Base-by-base conservation (phyloP, 164 flowering plant genomes). In the Protea cynaroides region DNA sequence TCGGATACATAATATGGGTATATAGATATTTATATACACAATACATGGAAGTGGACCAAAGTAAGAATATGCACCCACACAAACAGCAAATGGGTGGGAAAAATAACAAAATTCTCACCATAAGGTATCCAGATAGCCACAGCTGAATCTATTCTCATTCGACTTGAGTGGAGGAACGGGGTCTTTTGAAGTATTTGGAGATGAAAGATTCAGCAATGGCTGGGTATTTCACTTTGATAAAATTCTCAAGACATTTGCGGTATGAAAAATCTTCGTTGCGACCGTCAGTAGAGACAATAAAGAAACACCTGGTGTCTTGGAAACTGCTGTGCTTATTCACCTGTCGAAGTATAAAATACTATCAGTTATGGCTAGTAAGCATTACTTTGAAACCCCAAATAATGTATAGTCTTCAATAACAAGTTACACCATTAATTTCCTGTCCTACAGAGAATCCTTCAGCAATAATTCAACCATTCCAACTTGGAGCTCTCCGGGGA, bases 251-350 rank as follows among this genome's bases (percentile, higher is more conserved):
- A 61, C 98, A 88, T 56, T 92, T 92, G 3, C 79, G 75, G 58
- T 84, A 84, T 0, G 96, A 92, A 60, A 92, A 92, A 62, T 90
- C 98, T 59, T 78, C 80, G 51, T 63, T 73, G 14, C 36, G 58
- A 1, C 88, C 93, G 75, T 85, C 82, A 6, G 77, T 76, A 0
- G 82, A 74, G 46, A 88, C 96, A 12, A 89, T 69, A 52, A 78
- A 87, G 53, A 92, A 84, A 78, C 99, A 95, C 70, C 92, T 74
- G 59, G 68, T 85, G 1, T 79, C 92, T 56, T 72, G 83, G 78
- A 80, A 84, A 29, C 52, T 77, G 56, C 63, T 56, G 65, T 87
- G 97, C 73, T 71, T 80, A 59, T 58, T 77, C 8, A 95, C 75
- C 99, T 95, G 89, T 68, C 62, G 73, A n/a, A 64, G 62, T 40